phyloP scores from a whole-genome alignment of 2,329 filamentous ascomycete genomes.

The Hymenoscyphus fructigenus region DNA sequence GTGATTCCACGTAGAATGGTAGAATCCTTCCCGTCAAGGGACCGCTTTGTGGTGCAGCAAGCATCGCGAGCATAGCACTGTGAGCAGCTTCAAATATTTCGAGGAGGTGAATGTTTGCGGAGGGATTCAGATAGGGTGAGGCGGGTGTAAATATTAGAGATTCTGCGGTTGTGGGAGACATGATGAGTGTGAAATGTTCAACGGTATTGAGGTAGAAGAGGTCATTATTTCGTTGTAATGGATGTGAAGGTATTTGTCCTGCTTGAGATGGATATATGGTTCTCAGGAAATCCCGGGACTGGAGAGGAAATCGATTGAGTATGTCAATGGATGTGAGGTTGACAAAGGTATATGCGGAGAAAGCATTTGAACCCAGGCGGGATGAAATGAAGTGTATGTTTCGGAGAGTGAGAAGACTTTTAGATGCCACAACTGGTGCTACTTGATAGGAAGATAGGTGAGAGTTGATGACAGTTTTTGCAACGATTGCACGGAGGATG shows the following conservation, averaged over 20 bases:
- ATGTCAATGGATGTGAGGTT: conserved; percentile 69
- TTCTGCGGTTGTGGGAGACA: conserved; percentile 57
- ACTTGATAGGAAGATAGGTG: conserved; percentile 46
- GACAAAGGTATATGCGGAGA: conserved; percentile 69
- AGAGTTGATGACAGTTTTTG: conserved; percentile 56
- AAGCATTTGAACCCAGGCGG: conserved; percentile 61
- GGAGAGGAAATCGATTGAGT: conserved; percentile 58
- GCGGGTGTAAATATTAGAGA: conserved; percentile 60
- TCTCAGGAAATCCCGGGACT: conserved; percentile 58
- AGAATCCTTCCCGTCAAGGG: conserved; percentile 60
- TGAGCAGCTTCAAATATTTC: conserved; percentile 73
- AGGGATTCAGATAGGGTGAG: conserved; percentile 59
- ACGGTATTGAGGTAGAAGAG: conserved; percentile 72
- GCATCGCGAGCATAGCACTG: conserved; percentile 66
- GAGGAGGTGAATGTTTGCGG: conserved; percentile 46
- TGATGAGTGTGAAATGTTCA: conserved; percentile 64
- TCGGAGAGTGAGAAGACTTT: conserved; percentile 61
- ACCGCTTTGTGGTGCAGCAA: conserved; percentile 64
- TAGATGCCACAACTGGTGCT: conserved; percentile 60
- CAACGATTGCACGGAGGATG: conserved; percentile 57
- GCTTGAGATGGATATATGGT: conserved; percentile 32
- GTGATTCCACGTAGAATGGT: conserved; percentile 66
- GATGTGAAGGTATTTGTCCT: conserved; percentile 61
- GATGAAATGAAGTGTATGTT: conserved; percentile 69
- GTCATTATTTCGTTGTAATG: conserved; percentile 64